Conservation (phyloP, 1,139 yeast species). For the Zygosaccharomyces sapae region DNA sequence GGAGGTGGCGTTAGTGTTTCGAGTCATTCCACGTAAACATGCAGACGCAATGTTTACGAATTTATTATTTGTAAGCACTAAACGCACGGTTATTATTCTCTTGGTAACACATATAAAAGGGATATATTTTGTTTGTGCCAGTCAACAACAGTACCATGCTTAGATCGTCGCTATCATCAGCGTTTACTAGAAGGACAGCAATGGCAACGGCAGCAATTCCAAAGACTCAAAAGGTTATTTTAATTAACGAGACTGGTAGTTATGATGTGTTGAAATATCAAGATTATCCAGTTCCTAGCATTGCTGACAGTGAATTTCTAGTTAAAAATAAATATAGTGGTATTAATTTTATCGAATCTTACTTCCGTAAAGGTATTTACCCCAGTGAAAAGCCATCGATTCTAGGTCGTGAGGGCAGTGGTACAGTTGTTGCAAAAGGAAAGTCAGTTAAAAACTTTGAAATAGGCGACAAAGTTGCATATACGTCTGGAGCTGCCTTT, state of each 20-base stretch:
- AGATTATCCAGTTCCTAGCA: constrained; percentile 56
- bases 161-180: neutral
- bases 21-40: too few relatives aligned
- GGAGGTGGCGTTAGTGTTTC: too few relatives aligned
- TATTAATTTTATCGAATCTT: constrained; percentile 75
- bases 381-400: constrained; percentile 55
- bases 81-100: too few relatives aligned
- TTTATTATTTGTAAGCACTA: too few relatives aligned
- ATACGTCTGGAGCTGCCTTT: constrained; percentile 49
- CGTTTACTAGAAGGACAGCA: neutral
- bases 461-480: constrained; percentile 73
- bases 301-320: constrained; percentile 53
- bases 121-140: too few relatives aligned
- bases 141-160: neutral
- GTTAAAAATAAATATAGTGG: constrained; percentile 74
- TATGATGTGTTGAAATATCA: constrained; percentile 51
- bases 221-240: constrained; percentile 53
- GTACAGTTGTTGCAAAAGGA: constrained; percentile 68
- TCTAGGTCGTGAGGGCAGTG: constrained; percentile 84
- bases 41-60: too few relatives aligned
- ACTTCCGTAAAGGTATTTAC: constrained; percentile 75
- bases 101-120: too few relatives aligned
- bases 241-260: constrained; percentile 53
- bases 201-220: constrained; percentile 41
- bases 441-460: constrained; percentile 49